A percentile compares a stretch with the other conserved stretches of the same genome.
phyloP scores from a whole-genome alignment of 208 protist species.

The Leptomonas seymouri region DNA sequence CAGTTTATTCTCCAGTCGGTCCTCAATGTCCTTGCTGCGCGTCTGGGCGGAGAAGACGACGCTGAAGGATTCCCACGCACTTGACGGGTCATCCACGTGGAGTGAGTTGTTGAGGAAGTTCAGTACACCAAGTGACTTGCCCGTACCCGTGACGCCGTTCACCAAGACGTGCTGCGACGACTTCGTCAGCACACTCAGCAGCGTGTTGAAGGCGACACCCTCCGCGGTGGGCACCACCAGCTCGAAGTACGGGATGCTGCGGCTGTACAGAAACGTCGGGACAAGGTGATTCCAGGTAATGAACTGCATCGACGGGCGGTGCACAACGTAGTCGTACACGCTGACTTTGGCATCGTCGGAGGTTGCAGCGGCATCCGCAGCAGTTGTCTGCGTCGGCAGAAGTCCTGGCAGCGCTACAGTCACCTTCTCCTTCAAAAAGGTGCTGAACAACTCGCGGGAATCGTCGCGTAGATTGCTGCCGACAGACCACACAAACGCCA shows the following conservation, averaged over 20 bases:
- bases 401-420: constrained; percentile 60
- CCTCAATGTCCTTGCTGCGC: constrained; percentile 90
- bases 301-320: constrained; percentile 85
- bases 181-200: constrained; percentile 79
- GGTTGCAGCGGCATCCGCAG: background rate
- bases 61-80: constrained; percentile 86
- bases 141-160: constrained; percentile 95
- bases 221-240: constrained; percentile 96
- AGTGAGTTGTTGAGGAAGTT: constrained; percentile 74
- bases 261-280: constrained; percentile 90
- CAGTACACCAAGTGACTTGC: constrained; percentile 91
- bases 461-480: constrained; percentile 94
- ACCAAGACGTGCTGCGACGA: constrained; percentile 87
- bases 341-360: constrained; percentile 40
- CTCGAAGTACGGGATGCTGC: constrained; percentile 91
- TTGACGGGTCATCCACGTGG: constrained; percentile 75
- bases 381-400: constrained; percentile 23
- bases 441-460: constrained; percentile 88
- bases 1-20: constrained; percentile 94
- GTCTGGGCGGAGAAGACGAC: constrained; percentile 96
- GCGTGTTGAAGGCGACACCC: constrained; percentile 84
- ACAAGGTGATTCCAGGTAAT: constrained; percentile 92
- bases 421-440: constrained; percentile 78
- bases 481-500: constrained; percentile 97
- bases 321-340: constrained; percentile 95